Evolutionary conservation across 2,329 filamentous ascomycete species (phyloP), one percentile per base, ranked within the genome.

Genomic region (Penicillium sp.): DNA sequence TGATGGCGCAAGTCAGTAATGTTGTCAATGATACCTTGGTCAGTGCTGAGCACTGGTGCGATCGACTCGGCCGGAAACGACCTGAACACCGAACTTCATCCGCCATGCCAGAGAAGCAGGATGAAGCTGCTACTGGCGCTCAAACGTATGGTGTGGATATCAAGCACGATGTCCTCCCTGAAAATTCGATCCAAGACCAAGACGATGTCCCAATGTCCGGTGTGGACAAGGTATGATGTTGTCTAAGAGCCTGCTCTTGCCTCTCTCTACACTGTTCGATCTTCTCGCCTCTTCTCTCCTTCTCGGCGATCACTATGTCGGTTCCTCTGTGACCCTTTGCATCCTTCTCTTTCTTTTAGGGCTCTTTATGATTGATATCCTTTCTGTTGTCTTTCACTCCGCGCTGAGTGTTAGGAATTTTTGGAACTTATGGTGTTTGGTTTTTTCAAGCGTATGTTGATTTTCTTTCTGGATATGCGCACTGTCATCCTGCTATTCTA

Each of bases 31-130:
- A 89, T 45, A 97, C 93, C 0, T 87, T 97, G 45, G 81, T 88
- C 47, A 93, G 88, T 61, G 93, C 93, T 0, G 92, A 97, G 70
- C 83, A 86, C 60, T 97, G 93, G 93, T 88, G 92, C 57, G 87
- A 91, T 51, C 78, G 84, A 16, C 76, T 95, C 50, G 88, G 87
- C 10, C 76, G 77, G 30, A 70, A 75, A 34, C 69, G 65, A 18
- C 61, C 66, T 14, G 62, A 64, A 11, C 58, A 55, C 45, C 62
- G 61, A 54, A 41, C 58, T 31, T 39, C 52, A 19, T 55, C 43
- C 37, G 62, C 62, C 41, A 51, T 44, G 28, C 37, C 49, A 40
- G 53, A 62, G 39, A 62, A 63, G 37, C 57, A 55, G 36, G 51
- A 51, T 18, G 50, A 55, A 14, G 34, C 57, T 33, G 49, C 42